Evolutionary conservation across 768 basidiomycete genomes (phyloP), one percentile per base, ranked within the genome.

Genomic region (Boletellus emodensis): DNA sequence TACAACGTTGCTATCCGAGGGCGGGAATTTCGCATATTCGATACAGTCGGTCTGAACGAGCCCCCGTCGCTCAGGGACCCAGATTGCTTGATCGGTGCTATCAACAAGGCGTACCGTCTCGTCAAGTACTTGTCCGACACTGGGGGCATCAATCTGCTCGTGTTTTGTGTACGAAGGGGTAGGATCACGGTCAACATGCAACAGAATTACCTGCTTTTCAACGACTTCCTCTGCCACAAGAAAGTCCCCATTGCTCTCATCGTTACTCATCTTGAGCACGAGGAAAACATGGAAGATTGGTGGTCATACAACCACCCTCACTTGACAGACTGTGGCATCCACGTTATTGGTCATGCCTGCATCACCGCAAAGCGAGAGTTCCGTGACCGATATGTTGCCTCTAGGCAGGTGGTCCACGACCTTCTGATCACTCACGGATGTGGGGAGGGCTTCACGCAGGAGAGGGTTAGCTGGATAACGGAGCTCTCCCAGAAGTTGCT

Each of bases 71-170:
- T 64, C 34, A 56, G 48, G n/a, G 64, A 60, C 14, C 57, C 63
- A 7, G 57, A 61, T 33, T 51, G 53, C 50, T 48, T 70, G 33
- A 55, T 66, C 45, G 59, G 55, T 13, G 66, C 63, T 6, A 63
- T 72, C 55, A 59, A 51, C 49, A 62, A 70, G 45, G 67, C 65
- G 4, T 67, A 72, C 39, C 44, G 59, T 41, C 65, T 78, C 12
- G 54, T 78, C 42, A 55, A 56, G 40, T 56, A 34, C 22, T 55
- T 76, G 35, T 52, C 59, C 14, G 54, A 56, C 5, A 57, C 61
- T 6, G 69, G 62, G 6, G 76, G 76, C 8, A 58, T 78, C 30
- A 67, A 61, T 59, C 63, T 77, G 37, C 62, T 77, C 20, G 56
- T 76, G 12, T 76, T 69, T 49, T 68, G 69, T 41, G 62, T 75